phyloP scores from a whole-genome alignment of 129 eudicot genomes.

The Escallonia herrerae region DNA sequence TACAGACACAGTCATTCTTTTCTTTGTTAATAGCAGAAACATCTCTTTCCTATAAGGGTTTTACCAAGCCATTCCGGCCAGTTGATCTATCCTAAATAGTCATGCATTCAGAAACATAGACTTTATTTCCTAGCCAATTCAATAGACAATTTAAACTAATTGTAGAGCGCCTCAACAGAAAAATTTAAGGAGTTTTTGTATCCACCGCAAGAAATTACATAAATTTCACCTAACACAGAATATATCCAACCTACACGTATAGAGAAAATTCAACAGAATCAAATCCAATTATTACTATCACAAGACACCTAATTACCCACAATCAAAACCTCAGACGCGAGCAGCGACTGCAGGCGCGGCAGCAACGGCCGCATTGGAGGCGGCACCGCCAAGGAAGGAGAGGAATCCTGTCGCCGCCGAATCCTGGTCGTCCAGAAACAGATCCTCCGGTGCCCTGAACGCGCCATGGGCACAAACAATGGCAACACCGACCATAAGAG shows the following conservation, averaged over 20 bases:
- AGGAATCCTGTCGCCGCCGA: constrained; percentile 34
- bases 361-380: constrained; percentile 5
- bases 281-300: too few relatives aligned
- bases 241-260: not conserved
- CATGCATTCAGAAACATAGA: too few relatives aligned
- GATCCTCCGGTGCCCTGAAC: constrained; percentile 48
- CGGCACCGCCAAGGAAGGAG: constrained; percentile 25
- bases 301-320: not conserved
- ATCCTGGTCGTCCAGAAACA: constrained; percentile 46
- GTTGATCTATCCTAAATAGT: too few relatives aligned
- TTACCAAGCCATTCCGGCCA: too few relatives aligned
- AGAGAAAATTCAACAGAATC: too few relatives aligned
- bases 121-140: too few relatives aligned
- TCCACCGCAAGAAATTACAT: not conserved
- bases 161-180: too few relatives aligned
- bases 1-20: too few relatives aligned
- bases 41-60: too few relatives aligned
- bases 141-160: too few relatives aligned
- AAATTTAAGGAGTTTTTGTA: too few relatives aligned
- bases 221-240: not conserved
- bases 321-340: constrained; percentile 27
- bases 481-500: constrained; percentile 37
- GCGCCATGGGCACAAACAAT: constrained; percentile 36
- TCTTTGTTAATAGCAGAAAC: too few relatives aligned
- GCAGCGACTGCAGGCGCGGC: constrained; percentile 25